Evolutionary conservation across 805 yeast genomes (phyloP).

Genomic region (Starmerella bacillaris): DNA sequence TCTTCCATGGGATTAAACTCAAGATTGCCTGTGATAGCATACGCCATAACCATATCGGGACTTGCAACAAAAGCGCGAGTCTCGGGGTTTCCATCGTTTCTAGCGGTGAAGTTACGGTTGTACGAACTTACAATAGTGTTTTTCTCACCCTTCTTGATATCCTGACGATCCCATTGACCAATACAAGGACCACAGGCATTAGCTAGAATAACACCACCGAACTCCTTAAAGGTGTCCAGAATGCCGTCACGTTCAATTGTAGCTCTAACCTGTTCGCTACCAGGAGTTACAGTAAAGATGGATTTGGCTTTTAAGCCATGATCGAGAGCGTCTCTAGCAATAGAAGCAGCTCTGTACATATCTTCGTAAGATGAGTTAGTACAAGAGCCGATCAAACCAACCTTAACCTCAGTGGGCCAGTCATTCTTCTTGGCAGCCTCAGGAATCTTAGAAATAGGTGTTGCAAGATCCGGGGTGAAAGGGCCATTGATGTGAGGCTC

Average conservation of each 20-base stretch:
- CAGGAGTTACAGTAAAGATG: constrained; percentile 88
- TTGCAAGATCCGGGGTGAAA: constrained; percentile 93
- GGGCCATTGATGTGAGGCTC: constrained; percentile 98
- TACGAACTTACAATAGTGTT: constrained; percentile 93
- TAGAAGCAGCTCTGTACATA: constrained; percentile 90
- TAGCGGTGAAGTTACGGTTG: constrained; percentile 95
- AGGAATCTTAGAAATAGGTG: constrained; percentile 76
- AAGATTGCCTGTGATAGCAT: constrained; percentile 90
- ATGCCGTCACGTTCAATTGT: constrained; percentile 94
- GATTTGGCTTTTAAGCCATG: constrained; percentile 87
- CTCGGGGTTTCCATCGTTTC: constrained; percentile 96
- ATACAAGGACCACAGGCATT: constrained; percentile 99
- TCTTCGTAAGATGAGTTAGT: constrained; percentile 97
- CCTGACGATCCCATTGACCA: constrained; percentile 97
- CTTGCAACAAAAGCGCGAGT: constrained; percentile 95
- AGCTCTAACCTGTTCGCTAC: constrained; percentile 96
- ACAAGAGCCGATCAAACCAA: constrained; percentile 95
- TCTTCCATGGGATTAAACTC: constrained; percentile 92
- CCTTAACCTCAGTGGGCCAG: constrained; percentile 88
- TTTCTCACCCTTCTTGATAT: constrained; percentile 81
- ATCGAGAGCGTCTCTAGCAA: constrained; percentile 73
- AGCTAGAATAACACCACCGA: constrained; percentile 87
- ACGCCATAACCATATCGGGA: constrained; percentile 90
- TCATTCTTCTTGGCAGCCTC: constrained; percentile 65
- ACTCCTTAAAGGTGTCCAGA: constrained; percentile 69